A percentile compares a stretch with the other conserved stretches of the same genome.
Conservation (phyloP, 192 early-diverging fungal species). For the Linnemannia hyalina region DNA sequence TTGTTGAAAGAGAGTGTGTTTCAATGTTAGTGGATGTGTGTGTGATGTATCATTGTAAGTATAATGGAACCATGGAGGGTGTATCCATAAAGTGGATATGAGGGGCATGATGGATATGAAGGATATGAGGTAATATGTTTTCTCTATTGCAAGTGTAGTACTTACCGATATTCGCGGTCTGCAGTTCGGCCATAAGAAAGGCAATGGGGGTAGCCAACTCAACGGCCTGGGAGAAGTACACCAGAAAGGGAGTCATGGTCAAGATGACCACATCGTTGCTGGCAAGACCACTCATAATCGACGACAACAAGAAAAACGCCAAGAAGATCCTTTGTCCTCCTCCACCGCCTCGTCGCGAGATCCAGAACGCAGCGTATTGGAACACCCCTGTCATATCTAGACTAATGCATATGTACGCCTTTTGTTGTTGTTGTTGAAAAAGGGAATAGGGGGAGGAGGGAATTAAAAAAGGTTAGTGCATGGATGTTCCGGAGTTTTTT, state of each 20-base stretch:
- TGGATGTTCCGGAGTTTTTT: not conserved
- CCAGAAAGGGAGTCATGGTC: constrained; percentile 81
- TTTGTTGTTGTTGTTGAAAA: not conserved
- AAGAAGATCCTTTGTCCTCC: constrained; percentile 70
- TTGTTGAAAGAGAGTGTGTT: not conserved
- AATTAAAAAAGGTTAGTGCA: not conserved
- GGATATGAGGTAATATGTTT: too few relatives aligned
- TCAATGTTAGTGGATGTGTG: not conserved
- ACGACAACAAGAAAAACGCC: constrained; percentile 75
- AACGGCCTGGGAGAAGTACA: constrained; percentile 74
- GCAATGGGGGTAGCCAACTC: constrained; percentile 69
- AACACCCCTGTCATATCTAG: constrained; percentile 87
- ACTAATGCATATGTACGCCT: constrained; percentile 82
- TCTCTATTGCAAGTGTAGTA: too few relatives aligned
- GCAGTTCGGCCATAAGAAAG: constrained; percentile 79
- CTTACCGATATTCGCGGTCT: constrained; percentile 75
- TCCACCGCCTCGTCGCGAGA: constrained; percentile 71
- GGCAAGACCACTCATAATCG: constrained; percentile 77
- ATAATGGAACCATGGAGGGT: not conserved
- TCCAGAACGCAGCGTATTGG: constrained; percentile 78
- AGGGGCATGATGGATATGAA: too few relatives aligned
- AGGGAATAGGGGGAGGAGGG: not conserved
- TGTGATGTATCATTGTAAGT: not conserved
- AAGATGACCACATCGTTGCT: constrained; percentile 89
- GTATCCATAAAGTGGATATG: not conserved